Evolutionary conservation across 2,329 filamentous ascomycete species (phyloP).

Genomic region (Sclerotinia subarctica): DNA sequence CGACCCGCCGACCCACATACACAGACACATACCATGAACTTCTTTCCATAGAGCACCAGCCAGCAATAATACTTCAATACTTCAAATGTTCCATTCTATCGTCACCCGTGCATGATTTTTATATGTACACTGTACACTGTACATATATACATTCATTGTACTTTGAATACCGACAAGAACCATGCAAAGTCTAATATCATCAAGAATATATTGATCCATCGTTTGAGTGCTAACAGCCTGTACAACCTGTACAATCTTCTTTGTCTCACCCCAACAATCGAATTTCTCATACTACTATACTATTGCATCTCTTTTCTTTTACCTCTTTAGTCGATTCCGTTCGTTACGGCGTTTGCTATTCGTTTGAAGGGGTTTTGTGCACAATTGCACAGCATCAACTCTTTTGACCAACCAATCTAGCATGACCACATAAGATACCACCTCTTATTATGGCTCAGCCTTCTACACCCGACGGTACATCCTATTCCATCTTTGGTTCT

Average conservation of each 20-base stretch:
- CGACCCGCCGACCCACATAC: conserved; percentile 10
- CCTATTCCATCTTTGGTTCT: conserved; percentile 49
- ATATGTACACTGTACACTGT: background rate
- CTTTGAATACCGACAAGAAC: background rate
- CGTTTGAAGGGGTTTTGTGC: conserved; percentile 8
- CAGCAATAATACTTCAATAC: background rate
- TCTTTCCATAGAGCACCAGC: background rate
- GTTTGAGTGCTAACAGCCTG: background rate
- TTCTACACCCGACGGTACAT: conserved; percentile 44
- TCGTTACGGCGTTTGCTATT: background rate
- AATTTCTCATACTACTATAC: background rate
- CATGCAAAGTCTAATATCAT: conserved; percentile 2
- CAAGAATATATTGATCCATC: conserved; percentile 10
- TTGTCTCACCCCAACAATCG: background rate
- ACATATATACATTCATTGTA: too few relatives aligned
- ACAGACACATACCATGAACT: background rate
- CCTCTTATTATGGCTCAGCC: conserved; percentile 43
- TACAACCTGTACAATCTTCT: background rate
- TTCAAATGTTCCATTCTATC: background rate
- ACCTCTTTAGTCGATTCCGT: background rate
- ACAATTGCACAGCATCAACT: conserved; percentile 15
- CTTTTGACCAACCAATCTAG: conserved; percentile 19
- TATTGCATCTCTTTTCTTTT: background rate
- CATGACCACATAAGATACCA: conserved; percentile 25
- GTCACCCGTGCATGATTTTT: conserved; percentile 13